phyloP scores from a whole-genome alignment of 305 asterid species.

The Solanum hybrid region DNA sequence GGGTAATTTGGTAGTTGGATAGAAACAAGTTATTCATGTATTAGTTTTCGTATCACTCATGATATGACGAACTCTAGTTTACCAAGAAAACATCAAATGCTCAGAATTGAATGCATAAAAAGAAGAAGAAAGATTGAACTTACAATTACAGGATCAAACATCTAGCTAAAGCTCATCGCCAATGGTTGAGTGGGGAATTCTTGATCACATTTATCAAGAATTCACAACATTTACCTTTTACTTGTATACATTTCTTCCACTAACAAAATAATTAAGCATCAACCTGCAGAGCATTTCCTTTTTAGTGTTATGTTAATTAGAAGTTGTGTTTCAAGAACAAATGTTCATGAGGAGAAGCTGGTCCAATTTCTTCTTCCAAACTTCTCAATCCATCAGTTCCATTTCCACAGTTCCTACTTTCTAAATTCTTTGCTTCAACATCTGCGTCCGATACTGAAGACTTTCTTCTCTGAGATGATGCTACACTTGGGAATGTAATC shows the following conservation, averaged over 20 bases:
- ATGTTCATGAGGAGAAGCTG: conserved; percentile 82
- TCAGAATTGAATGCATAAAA: conserved; percentile 9
- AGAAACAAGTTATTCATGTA: background rate
- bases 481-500: conserved; percentile 85
- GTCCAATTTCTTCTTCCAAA: conserved; percentile 74
- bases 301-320: conserved; percentile 18
- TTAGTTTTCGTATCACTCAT: background rate
- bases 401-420: conserved; percentile 26
- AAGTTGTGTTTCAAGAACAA: conserved; percentile 80
- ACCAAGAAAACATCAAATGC: background rate
- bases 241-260: conserved; percentile 15
- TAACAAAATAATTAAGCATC: background rate
- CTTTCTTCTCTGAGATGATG: conserved; percentile 78
- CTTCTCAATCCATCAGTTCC: conserved; percentile 48
- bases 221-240: conserved; percentile 4
- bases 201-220: conserved; percentile 5
- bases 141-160: conserved; percentile 2
- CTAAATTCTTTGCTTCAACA: conserved; percentile 50
- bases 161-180: background rate
- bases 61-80: background rate
- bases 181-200: background rate
- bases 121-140: background rate
- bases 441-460: conserved; percentile 75
- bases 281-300: background rate
- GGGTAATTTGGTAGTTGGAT: background rate